Conservation (phyloP, 2,329 filamentous ascomycete genomes). For the Metarhizium guizhouense region DNA sequence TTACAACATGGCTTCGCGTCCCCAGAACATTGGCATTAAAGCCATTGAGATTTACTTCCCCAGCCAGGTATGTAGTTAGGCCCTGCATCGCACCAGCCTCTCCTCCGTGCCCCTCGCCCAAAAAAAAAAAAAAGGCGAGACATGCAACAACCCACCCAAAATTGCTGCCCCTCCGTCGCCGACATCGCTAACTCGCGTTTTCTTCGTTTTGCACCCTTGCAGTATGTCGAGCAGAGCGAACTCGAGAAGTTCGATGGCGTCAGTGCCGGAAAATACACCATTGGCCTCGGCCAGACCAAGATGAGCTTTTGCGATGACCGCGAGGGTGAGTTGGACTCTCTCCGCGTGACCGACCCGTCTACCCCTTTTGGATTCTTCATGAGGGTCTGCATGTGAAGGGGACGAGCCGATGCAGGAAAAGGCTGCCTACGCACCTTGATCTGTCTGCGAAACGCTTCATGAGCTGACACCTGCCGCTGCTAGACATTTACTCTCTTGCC, state of each 20-base stretch:
- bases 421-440: neutral
- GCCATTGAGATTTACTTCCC: constrained; percentile 88
- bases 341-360: constrained; percentile 6
- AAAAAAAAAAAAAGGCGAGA: neutral
- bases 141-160: too few relatives aligned
- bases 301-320: constrained; percentile 90
- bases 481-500: constrained; percentile 82
- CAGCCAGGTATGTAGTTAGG: constrained; percentile 56
- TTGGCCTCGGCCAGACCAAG: constrained; percentile 82
- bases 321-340: constrained; percentile 52
- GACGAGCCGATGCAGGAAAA: neutral
- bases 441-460: neutral
- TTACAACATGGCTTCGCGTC: constrained; percentile 59
- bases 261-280: constrained; percentile 76
- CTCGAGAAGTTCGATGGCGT: constrained; percentile 84
- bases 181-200: constrained; percentile 16
- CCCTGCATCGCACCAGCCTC: neutral
- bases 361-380: neutral
- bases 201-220: constrained; percentile 7
- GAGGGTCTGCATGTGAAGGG: neutral
- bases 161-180: constrained; percentile 5
- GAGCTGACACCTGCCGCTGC: constrained; percentile 2
- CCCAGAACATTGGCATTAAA: constrained; percentile 86
- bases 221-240: constrained; percentile 80
- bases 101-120: neutral